Evolutionary conservation across 2,329 filamentous ascomycete species (phyloP).

Genomic region (Fusarium udum): DNA sequence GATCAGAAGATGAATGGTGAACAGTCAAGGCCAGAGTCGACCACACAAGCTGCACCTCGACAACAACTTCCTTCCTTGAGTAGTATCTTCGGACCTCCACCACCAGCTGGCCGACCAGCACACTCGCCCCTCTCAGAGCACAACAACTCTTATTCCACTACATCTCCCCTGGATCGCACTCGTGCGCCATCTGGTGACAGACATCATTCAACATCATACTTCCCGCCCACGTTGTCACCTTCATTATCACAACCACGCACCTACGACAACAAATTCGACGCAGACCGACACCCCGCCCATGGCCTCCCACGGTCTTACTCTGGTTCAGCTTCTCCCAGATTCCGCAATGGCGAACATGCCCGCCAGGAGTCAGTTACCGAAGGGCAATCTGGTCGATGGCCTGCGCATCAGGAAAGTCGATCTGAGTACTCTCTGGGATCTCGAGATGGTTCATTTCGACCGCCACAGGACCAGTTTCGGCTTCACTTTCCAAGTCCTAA

Average conservation of each 20-base stretch:
- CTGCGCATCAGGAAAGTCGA: slow-evolving; percentile 52
- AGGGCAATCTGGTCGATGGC: slow-evolving; percentile 52
- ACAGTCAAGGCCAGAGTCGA: slow-evolving; percentile 49
- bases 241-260: slow-evolving; percentile 56
- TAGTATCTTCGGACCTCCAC: slow-evolving; percentile 64
- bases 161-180: slow-evolving; percentile 60
- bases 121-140: slow-evolving; percentile 60
- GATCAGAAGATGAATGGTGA: slow-evolving; percentile 52
- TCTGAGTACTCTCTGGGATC: slow-evolving; percentile 59
- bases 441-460: slow-evolving; percentile 49
- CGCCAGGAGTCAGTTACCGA: slow-evolving; percentile 50
- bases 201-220: slow-evolving; percentile 57
- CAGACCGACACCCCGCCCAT: slow-evolving; percentile 50
- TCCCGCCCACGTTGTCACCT: slow-evolving; percentile 52
- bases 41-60: slow-evolving; percentile 45
- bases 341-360: slow-evolving; percentile 51
- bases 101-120: slow-evolving; percentile 54
- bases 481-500: slow-evolving; percentile 51
- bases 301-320: slow-evolving; percentile 50
- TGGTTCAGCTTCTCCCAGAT: slow-evolving; percentile 57
- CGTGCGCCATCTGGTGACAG: slow-evolving; percentile 53
- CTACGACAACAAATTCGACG: slow-evolving; percentile 57
- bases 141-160: slow-evolving; percentile 52
- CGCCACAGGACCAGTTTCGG: slow-evolving; percentile 49
- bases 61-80: slow-evolving; percentile 66